Evolutionary conservation across 2,329 filamentous ascomycete species (phyloP).

Genomic region (Pestalotiopsis sp.): DNA sequence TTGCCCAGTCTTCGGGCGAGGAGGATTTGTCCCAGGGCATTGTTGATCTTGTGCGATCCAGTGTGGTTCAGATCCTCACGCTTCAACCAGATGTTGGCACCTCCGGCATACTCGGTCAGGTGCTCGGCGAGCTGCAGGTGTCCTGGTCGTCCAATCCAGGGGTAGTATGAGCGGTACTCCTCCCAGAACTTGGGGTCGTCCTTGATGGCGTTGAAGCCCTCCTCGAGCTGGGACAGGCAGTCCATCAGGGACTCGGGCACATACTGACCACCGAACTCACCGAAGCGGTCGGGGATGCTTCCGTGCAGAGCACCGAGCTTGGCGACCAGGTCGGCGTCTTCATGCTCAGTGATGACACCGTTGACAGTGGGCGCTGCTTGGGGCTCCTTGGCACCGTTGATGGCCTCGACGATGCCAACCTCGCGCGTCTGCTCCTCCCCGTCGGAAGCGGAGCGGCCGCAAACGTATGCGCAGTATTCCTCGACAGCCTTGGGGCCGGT

Average conservation of each 20-base stretch:
- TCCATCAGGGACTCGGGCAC: slow-evolving; percentile 98
- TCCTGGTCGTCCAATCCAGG: slow-evolving; percentile 94
- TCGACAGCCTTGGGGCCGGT: slow-evolving; percentile 73
- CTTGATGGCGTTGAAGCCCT: slow-evolving; percentile 84
- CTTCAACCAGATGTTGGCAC: slow-evolving; percentile 97
- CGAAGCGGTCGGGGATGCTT: slow-evolving; percentile 83
- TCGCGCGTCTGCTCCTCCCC: slow-evolving; percentile 56
- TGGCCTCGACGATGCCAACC: slow-evolving; percentile 70
- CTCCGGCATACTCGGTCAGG: slow-evolving; percentile 84
- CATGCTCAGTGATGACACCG: slow-evolving; percentile 60
- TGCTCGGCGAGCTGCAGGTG: slow-evolving; percentile 88
- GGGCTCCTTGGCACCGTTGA: slow-evolving; percentile 61
- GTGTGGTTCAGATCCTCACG: slow-evolving; percentile 97
- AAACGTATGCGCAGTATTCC: slow-evolving; percentile 78
- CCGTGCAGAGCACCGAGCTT: slow-evolving; percentile 82
- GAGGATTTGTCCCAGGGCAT: slow-evolving; percentile 90
- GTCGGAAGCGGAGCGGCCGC: slow-evolving; percentile 44
- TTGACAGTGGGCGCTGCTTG: slow-evolving; percentile 66
- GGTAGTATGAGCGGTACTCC: slow-evolving; percentile 93
- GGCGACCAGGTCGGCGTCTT: slow-evolving; percentile 65
- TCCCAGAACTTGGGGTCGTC: slow-evolving; percentile 95
- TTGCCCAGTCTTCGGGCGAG: slow-evolving; percentile 86
- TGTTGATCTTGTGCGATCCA: slow-evolving; percentile 99
- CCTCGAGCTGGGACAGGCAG: slow-evolving; percentile 86
- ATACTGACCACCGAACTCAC: slow-evolving; percentile 95